phyloP scores from a whole-genome alignment of 1,284 basidiomycete genomes.

The Microbotryum silenes-acaulis region DNA sequence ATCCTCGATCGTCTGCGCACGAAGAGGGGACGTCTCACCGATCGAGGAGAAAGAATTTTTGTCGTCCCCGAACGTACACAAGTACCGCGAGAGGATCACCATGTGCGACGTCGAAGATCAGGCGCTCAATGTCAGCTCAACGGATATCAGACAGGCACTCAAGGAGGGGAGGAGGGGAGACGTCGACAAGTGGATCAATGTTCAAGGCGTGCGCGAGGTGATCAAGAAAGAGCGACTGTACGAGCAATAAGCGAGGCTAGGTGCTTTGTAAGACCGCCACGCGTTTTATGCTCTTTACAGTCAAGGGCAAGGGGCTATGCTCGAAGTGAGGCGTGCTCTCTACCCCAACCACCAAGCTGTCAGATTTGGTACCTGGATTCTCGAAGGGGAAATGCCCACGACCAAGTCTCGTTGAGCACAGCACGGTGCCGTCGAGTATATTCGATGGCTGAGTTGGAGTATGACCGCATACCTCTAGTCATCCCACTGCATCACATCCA shows the following conservation, averaged over 20 bases:
- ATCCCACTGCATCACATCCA: too few relatives aligned
- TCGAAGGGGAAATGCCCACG: too few relatives aligned
- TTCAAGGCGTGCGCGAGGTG: constrained; percentile 46
- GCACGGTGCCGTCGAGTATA: too few relatives aligned
- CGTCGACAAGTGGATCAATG: constrained; percentile 46
- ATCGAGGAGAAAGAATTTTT: constrained; percentile 41
- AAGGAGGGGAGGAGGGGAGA: constrained; percentile 36
- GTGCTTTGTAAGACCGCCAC: too few relatives aligned
- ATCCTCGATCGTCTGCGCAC: constrained; percentile 65
- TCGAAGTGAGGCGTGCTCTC: too few relatives aligned
- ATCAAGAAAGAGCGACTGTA: constrained; percentile 53
- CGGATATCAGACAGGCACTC: constrained; percentile 55
- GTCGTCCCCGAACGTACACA: constrained; percentile 43
- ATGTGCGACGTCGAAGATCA: constrained; percentile 44
- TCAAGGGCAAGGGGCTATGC: too few relatives aligned
- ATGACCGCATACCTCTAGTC: too few relatives aligned
- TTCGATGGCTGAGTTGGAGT: too few relatives aligned
- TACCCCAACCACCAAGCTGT: too few relatives aligned
- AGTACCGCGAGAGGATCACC: constrained; percentile 45
- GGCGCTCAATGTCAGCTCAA: constrained; percentile 64
- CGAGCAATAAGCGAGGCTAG: neutral
- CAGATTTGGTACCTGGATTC: too few relatives aligned
- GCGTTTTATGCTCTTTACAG: too few relatives aligned
- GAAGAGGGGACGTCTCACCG: constrained; percentile 44
- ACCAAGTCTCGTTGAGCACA: too few relatives aligned